Conservation (phyloP, 805 yeast genomes). For the Myxozyma geophila region DNA sequence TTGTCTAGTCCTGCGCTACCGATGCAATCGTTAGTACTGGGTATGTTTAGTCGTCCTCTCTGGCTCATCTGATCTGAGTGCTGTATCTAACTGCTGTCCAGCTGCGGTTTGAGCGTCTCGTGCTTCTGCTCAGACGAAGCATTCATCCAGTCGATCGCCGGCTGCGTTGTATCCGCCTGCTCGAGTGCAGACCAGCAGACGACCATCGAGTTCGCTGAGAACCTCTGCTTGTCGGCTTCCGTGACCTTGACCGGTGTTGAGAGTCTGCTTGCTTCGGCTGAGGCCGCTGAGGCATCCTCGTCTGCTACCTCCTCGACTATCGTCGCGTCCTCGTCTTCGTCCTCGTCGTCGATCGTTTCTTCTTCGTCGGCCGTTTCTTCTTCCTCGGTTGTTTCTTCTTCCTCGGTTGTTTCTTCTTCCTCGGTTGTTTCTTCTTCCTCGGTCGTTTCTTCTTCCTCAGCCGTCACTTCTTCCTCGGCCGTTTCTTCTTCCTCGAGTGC, state of each 20-base stretch:
- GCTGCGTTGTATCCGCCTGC: constrained; percentile 27
- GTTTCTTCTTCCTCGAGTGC: not conserved
- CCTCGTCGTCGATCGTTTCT: constrained; percentile 6
- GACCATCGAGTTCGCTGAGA: constrained; percentile 27
- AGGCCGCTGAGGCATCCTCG: constrained; percentile 8
- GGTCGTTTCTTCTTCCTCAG: constrained; percentile 1
- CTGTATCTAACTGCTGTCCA: not conserved
- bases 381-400: not conserved
- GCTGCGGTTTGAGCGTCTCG: constrained; percentile 18
- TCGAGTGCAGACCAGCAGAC: constrained; percentile 30
- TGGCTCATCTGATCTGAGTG: not conserved
- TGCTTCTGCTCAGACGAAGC: constrained; percentile 26
- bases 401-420: constrained; percentile 6
- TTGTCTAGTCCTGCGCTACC: constrained; percentile 20
- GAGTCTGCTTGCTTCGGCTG: constrained; percentile 19
- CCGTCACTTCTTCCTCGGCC: constrained; percentile 4
- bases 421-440: constrained; percentile 1
- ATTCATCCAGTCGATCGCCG: constrained; percentile 21
- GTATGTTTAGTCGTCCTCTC: constrained; percentile 1
- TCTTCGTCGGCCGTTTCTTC: not conserved
- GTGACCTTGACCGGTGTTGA: constrained; percentile 30
- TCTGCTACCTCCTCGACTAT: not conserved
- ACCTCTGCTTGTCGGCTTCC: constrained; percentile 24
- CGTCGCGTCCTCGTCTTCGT: constrained; percentile 8
- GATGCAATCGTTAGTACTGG: constrained; percentile 14